These are phyloP conservation scores for Neonectria punicea DNA, from an alignment of 2,329 filamentous ascomycete genomes.

Conservation along the genomic window DNA sequence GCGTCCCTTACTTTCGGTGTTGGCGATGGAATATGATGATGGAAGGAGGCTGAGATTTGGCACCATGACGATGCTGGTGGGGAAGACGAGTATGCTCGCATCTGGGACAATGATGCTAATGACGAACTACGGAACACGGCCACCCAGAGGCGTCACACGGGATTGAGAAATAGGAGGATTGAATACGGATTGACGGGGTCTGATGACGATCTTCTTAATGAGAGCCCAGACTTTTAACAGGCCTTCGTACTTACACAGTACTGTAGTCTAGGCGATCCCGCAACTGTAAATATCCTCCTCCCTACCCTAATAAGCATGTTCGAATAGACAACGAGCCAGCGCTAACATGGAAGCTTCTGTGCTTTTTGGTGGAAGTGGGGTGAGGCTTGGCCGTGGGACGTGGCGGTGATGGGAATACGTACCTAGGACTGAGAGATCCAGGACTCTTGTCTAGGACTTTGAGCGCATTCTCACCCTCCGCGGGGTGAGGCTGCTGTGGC, in stretches of 20 bases:
- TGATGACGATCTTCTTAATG: not conserved
- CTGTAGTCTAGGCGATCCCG: too few relatives aligned
- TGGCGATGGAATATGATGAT: not conserved
- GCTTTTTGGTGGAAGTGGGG: not conserved
- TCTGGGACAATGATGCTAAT: not conserved
- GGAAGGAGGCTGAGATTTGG: not conserved
- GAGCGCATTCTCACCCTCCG: not conserved
- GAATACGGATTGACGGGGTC: too few relatives aligned
- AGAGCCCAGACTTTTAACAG: not conserved
- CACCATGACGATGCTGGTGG: slow-evolving; percentile 1
- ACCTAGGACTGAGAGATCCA: slow-evolving; percentile 3
- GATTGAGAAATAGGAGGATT: too few relatives aligned
- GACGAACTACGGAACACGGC: not conserved
- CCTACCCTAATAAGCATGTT: too few relatives aligned
- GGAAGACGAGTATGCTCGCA: not conserved
- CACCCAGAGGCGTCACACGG: not conserved
- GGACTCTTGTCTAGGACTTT: slow-evolving; percentile 28
- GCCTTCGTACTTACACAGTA: too few relatives aligned
- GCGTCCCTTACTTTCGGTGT: not conserved
- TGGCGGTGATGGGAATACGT: not conserved
- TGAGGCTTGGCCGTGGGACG: not conserved
- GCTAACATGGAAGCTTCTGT: not conserved
- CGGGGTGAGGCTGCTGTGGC: not conserved
- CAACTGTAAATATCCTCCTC: too few relatives aligned
- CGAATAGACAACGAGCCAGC: not conserved